Evolutionary conservation across 2,329 filamentous ascomycete genomes (phyloP).

Genomic region (Bertia moriformis): DNA sequence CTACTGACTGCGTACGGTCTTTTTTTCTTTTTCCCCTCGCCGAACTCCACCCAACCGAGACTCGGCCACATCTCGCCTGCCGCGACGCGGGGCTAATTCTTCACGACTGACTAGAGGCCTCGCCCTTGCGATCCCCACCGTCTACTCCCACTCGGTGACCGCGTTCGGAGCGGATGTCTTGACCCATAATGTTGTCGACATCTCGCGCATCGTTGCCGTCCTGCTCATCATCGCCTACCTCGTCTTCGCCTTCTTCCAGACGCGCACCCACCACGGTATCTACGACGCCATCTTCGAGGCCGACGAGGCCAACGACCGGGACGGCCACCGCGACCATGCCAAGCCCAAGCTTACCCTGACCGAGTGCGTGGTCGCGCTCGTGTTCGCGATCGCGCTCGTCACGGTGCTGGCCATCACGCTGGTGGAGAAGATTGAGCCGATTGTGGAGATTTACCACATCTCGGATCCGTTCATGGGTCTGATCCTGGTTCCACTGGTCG

Average conservation of each 20-base stretch:
- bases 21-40: constrained; percentile 4
- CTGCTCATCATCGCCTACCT: constrained; percentile 41
- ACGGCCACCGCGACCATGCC: constrained; percentile 34
- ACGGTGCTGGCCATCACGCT: constrained; percentile 53
- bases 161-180: constrained; percentile 12
- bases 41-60: too few relatives aligned
- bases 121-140: constrained; percentile 23
- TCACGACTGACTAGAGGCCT: constrained; percentile 20
- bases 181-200: constrained; percentile 27
- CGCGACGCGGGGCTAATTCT: constrained; percentile 13
- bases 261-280: constrained; percentile 41
- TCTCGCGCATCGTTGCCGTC: constrained; percentile 42
- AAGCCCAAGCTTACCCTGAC: constrained; percentile 44
- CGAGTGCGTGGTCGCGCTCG: constrained; percentile 40
- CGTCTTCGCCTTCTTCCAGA: constrained; percentile 40
- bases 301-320: constrained; percentile 26
- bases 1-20: constrained; percentile 64
- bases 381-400: constrained; percentile 48
- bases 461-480: constrained; percentile 46
- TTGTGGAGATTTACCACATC: constrained; percentile 5
- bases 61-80: constrained; percentile 5
- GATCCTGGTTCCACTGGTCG: constrained; percentile 68
- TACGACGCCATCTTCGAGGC: constrained; percentile 42
- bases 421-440: constrained; percentile 40
- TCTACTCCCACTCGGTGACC: constrained; percentile 7